phyloP scores from a whole-genome alignment of 495 filamentous ascomycete genomes.

The Lentithecium fluviatile region DNA sequence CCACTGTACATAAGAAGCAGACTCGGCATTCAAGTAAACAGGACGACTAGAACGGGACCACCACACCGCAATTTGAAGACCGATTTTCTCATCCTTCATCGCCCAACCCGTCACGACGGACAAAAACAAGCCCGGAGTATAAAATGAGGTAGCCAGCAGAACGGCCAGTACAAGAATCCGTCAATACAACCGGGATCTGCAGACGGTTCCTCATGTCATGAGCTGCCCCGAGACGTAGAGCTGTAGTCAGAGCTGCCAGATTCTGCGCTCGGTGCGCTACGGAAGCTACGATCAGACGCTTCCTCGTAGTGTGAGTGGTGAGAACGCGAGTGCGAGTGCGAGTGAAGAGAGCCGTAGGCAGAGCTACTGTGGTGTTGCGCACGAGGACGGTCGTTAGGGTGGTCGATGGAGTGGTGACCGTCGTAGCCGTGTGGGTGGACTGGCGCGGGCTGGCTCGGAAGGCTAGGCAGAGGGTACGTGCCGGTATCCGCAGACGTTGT shows the following conservation, averaged over 20 bases:
- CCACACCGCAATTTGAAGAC: background rate
- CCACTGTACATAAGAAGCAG: background rate
- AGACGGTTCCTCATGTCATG: slow-evolving; percentile 17
- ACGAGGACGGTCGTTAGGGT: slow-evolving; percentile 17
- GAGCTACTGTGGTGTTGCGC: slow-evolving; percentile 21
- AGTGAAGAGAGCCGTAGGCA: no score
- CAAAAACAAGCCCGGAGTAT: slow-evolving; percentile 30
- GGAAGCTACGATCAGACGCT: slow-evolving; percentile 7
- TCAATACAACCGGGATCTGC: slow-evolving; percentile 18
- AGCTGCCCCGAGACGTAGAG: slow-evolving; percentile 10
- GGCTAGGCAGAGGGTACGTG: slow-evolving; percentile 2
- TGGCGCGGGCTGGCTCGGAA: slow-evolving; percentile 15
- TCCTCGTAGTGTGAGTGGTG: slow-evolving; percentile 13
- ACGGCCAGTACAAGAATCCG: slow-evolving; percentile 11
- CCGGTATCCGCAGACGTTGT: slow-evolving; percentile 6
- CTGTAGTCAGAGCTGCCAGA: slow-evolving; percentile 18
- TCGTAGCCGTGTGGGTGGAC: slow-evolving; percentile 13
- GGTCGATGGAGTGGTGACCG: slow-evolving; percentile 19
- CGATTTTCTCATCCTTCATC: background rate
- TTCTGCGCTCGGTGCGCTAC: slow-evolving; percentile 16
- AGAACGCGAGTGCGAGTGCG: background rate
- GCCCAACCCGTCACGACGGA: slow-evolving; percentile 1
- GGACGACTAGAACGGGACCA: no score
- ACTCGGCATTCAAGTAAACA: background rate
- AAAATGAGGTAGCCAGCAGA: slow-evolving; percentile 27